Base-by-base conservation (phyloP, 2,329 filamentous ascomycete genomes). In the Microsporum ferrugineum region DNA sequence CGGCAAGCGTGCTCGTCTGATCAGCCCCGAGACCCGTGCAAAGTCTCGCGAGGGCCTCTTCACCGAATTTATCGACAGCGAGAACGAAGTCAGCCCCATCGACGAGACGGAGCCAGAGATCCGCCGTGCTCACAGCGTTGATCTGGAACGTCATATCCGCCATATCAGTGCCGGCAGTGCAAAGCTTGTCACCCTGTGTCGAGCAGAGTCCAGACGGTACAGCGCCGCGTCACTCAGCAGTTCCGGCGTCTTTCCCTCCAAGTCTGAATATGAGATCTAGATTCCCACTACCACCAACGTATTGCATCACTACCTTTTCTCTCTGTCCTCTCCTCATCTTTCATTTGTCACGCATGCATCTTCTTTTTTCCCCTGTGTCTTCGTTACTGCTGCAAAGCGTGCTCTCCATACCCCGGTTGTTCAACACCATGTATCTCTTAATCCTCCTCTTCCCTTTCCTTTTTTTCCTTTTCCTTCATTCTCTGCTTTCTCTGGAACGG, bases 161-260 rank as follows among this genome's bases (percentile, higher is more conserved):
- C 87, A 87, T 65, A 85, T 91, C 68, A 91, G 88, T 68, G 87
- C 88, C 51, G 88, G 88, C 57, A 91, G 87, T 69, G 88, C 88
- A 8, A 88, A 84, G 72, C 74, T 92, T 58, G 76, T 94, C 57
- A 85, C 91, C 57, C 79, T 91, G 85, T 47, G n/a, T 17, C 43
- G 43, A 1, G 43, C 43, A 3, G 43, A 47, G 64, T 75, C 72
- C 47, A 79, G 76, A 45, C 53, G 63, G 41, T 41, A 57, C 33
- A 65, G 64, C 38, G 29, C 49, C 27, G 62, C 43, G 27, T 61
- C 63, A 12, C 58, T 53, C 2, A 64, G 61, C 36, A 62, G 58
- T 41, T 33, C 31, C 10, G 62, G 60, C 17, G 58, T 59, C 10
- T 34, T 62, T n/a, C 58, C 60, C 33, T n/a, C 29, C 5, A 29